phyloP scores from a whole-genome alignment of 1,139 yeast species.

The Geotrichum klebahnii region DNA sequence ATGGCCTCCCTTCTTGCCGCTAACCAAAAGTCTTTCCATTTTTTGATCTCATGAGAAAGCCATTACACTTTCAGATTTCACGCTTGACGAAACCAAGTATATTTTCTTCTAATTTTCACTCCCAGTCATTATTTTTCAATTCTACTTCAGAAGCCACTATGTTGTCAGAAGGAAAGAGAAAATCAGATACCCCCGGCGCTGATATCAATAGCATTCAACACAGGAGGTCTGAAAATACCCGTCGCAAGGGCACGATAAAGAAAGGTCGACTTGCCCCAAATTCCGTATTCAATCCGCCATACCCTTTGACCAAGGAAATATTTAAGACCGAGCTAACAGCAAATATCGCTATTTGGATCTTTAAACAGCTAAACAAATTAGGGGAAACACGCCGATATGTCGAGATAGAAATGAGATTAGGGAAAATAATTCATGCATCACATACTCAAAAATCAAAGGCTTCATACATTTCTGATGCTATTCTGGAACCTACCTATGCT shows the following conservation, averaged over 20 bases:
- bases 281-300: conserved; percentile 1
- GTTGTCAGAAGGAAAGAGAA: no score
- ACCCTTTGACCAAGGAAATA: neutral
- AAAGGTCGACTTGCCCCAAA: neutral
- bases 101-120: no score
- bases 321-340: conserved; percentile 10
- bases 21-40: no score
- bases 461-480: neutral
- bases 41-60: no score
- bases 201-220: no score
- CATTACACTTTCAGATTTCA: no score
- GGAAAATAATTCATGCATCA: neutral
- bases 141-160: no score
- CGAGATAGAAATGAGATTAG: conserved; percentile 11
- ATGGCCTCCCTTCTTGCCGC: no score
- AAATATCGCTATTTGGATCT: conserved; percentile 9
- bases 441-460: neutral
- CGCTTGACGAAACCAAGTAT: no score
- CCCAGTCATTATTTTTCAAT: no score
- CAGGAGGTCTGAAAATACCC: no score
- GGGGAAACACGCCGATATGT: conserved; percentile 5
- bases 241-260: neutral
- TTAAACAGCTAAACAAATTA: conserved; percentile 4
- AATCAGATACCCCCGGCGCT: no score
- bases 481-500: neutral